Evolutionary conservation across 2,329 filamentous ascomycete genomes (phyloP), one percentile per base, ranked within the genome.

Genomic region (Aureobasidium sp.): DNA sequence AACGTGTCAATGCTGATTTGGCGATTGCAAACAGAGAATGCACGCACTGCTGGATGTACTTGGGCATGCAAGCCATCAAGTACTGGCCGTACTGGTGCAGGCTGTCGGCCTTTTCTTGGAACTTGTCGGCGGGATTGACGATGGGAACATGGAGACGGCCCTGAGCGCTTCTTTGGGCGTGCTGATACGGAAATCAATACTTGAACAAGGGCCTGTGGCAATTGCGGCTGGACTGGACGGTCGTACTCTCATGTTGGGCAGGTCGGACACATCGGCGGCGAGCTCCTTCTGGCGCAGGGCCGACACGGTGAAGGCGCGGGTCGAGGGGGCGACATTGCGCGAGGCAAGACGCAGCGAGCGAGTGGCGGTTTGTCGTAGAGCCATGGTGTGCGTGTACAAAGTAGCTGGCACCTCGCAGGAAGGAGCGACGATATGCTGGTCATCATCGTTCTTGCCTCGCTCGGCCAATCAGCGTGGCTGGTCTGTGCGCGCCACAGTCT

Each of bases 51-150:
- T 99, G 95, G 70, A 99, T 85, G 78, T 96, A 97, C 82, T 97
- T 97, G 70, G 94, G 95, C 72, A 99, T 79, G 77, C 90, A 96
- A 68, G 91, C 92, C 85, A 99, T 93, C 72, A 99, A 80, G 84
- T 96, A 99, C 73, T 95, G 87, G 71, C 94, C 94, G 74, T 99
- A 99, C 72, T 87, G 88, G 82, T 99, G 94, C 73, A 97, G 82
- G 73, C 87, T 84, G 68, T 96, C 89, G 68, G 89, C 85, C 80
- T 93, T 94, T 73, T 89, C 87, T 74, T 88, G 82, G 78, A 91
- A 95, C 78, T 94, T 96, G 82, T 97, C 94, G 76, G 90, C 84
- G 39, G 93, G 92, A 78, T 97, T 97, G 71, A 96, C 84, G 70
- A 95, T 79, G 63, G 91, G 89, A 25, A 81, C 88, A 72, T 89